phyloP scores from a whole-genome alignment of 345 rosid genomes.

The Aethionema arabicum region DNA sequence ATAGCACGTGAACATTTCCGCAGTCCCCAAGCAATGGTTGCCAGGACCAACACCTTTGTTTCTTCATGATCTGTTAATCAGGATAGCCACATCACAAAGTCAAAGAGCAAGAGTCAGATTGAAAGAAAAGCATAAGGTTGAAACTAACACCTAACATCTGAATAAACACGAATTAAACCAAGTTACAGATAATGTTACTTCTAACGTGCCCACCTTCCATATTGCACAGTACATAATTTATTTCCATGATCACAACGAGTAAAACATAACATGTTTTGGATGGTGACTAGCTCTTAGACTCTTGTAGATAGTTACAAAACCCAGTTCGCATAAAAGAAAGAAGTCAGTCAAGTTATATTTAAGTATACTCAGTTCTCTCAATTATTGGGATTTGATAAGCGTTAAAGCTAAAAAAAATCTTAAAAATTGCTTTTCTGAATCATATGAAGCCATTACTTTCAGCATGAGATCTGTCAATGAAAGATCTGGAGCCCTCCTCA shows the following conservation, averaged over 20 bases:
- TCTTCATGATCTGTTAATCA: conserved; percentile 62
- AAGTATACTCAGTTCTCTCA: no score
- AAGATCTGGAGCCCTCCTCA: conserved; percentile 63
- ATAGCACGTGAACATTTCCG: conserved; percentile 88
- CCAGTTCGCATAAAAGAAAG: conserved; percentile 22
- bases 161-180: conserved; percentile 16
- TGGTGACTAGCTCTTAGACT: conserved; percentile 15
- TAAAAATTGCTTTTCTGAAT: conserved; percentile 21
- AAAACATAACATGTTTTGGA: conserved; percentile 17
- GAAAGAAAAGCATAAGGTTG: conserved; percentile 16
- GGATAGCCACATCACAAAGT: conserved; percentile 15
- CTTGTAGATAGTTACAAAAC: background rate
- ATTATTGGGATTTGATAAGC: conserved; percentile 10
- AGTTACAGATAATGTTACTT: conserved; percentile 9
- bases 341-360: background rate
- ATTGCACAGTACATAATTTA: conserved; percentile 16
- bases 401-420: conserved; percentile 7
- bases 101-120: no score
- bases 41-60: conserved; percentile 85
- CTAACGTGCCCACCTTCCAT: conserved; percentile 10
- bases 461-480: conserved; percentile 43
- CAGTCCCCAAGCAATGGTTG: conserved; percentile 96
- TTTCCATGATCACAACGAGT: conserved; percentile 3
- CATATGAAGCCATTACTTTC: conserved; percentile 60
- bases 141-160: conserved; percentile 10